These are phyloP conservation scores for Epichloe festucae DNA, from an alignment of 2,329 filamentous ascomycete genomes.

Conservation along the genomic window DNA sequence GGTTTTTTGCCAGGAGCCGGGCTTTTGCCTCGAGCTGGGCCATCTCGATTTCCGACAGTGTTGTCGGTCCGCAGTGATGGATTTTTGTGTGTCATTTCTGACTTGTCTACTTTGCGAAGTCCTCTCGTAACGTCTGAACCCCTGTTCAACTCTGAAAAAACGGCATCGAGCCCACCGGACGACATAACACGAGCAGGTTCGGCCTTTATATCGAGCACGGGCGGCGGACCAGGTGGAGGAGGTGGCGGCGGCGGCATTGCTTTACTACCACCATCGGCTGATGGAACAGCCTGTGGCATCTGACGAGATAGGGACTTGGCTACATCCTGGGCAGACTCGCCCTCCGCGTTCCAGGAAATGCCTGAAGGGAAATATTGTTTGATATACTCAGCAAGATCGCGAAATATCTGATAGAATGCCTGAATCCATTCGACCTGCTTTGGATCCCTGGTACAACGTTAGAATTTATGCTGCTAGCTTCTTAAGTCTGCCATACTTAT, in stretches of 20 bases:
- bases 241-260: conserved; percentile 48
- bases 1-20: conserved; percentile 83
- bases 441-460: conserved; percentile 44
- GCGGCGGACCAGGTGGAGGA: conserved; percentile 58
- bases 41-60: conserved; percentile 48
- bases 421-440: conserved; percentile 81
- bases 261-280: conserved; percentile 40
- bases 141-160: conserved; percentile 85
- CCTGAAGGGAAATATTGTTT: conserved; percentile 71
- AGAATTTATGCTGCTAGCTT: neutral
- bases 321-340: conserved; percentile 58
- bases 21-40: conserved; percentile 57
- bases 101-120: conserved; percentile 85
- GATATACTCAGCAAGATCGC: conserved; percentile 68
- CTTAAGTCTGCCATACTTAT: conserved; percentile 28
- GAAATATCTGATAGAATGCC: conserved; percentile 84
- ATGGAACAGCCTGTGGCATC: conserved; percentile 26
- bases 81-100: conserved; percentile 98
- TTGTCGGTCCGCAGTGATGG: conserved; percentile 66
- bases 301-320: conserved; percentile 38
- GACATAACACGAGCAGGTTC: conserved; percentile 23
- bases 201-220: conserved; percentile 47
- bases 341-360: conserved; percentile 74
- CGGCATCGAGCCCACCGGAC: conserved; percentile 60
- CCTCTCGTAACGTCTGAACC: conserved; percentile 79